phyloP scores from a whole-genome alignment of 495 filamentous ascomycete species.

The Penicillium antarcticum region DNA sequence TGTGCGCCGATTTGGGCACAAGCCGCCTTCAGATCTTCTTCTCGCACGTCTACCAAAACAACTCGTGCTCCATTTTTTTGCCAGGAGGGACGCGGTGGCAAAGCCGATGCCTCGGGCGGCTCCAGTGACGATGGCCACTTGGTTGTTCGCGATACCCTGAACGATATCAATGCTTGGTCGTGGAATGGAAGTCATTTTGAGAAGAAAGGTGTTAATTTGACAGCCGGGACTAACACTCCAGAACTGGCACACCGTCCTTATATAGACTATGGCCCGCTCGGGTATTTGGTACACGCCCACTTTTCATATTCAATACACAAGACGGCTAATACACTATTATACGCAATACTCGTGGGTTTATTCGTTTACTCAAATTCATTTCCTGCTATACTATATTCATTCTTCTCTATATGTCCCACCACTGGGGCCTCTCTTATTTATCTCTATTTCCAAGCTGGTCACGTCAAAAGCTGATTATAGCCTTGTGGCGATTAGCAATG shows the following conservation, averaged over 20 bases:
- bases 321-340: no score
- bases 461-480: constrained; percentile 8
- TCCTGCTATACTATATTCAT: no score
- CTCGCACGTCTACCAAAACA: constrained; percentile 34
- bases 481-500: constrained; percentile 9
- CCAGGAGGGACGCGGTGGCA: constrained; percentile 24
- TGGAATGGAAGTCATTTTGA: constrained; percentile 11
- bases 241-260: neutral
- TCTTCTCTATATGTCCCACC: no score
- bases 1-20: constrained; percentile 9
- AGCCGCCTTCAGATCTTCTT: constrained; percentile 17
- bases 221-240: neutral
- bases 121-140: constrained; percentile 33
- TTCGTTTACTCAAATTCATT: no score
- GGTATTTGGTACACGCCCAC: no score
- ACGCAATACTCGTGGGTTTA: no score
- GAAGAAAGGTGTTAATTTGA: neutral
- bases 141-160: neutral
- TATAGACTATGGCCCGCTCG: neutral
- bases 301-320: no score
- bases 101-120: constrained; percentile 35
- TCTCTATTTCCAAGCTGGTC: no score
- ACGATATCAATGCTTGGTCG: constrained; percentile 8
- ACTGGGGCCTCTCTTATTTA: no score
- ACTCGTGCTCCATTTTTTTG: constrained; percentile 29